These are phyloP conservation scores for Hypoxylon rickii DNA, from an alignment of 495 filamentous ascomycete genomes.

Conservation along the genomic window DNA sequence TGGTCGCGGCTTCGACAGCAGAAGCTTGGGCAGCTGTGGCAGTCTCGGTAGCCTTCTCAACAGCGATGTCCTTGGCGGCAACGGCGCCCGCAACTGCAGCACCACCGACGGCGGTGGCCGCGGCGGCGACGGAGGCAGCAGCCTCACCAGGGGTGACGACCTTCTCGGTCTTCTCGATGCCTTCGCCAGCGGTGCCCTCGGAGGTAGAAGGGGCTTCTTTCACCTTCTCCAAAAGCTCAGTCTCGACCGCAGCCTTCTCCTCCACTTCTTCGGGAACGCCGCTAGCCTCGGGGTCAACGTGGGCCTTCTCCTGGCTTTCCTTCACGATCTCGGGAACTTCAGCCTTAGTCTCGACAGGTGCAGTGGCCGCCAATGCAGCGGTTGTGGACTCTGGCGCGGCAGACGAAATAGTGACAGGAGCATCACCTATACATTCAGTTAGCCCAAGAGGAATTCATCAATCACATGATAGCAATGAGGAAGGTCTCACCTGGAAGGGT, in stretches of 20 bases:
- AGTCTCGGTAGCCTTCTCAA: conserved; percentile 40
- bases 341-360: conserved; percentile 69
- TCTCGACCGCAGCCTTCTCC: conserved; percentile 65
- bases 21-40: conserved; percentile 31
- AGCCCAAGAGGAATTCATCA: background rate
- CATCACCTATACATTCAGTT: conserved; percentile 27
- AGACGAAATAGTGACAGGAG: conserved; percentile 63
- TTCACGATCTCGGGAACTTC: conserved; percentile 69
- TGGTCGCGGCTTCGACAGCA: conserved; percentile 33
- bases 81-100: conserved; percentile 45
- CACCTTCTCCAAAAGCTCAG: conserved; percentile 64
- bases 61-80: conserved; percentile 39
- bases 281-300: conserved; percentile 63
- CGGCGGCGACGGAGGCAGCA: conserved; percentile 44
- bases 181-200: conserved; percentile 55
- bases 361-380: conserved; percentile 68
- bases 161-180: conserved; percentile 52
- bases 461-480: background rate
- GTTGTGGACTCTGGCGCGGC: conserved; percentile 73
- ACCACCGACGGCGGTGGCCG: conserved; percentile 43
- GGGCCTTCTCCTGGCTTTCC: conserved; percentile 66
- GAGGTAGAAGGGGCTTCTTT: conserved; percentile 59
- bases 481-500: conserved; percentile 50
- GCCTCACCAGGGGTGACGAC: conserved; percentile 47
- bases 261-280: conserved; percentile 58